Percentiles rank a stretch among this genome's conserved stretches.
Evolutionary conservation across 2,329 filamentous ascomycete genomes (phyloP).

Genomic region (Colletotrichum sp.): DNA sequence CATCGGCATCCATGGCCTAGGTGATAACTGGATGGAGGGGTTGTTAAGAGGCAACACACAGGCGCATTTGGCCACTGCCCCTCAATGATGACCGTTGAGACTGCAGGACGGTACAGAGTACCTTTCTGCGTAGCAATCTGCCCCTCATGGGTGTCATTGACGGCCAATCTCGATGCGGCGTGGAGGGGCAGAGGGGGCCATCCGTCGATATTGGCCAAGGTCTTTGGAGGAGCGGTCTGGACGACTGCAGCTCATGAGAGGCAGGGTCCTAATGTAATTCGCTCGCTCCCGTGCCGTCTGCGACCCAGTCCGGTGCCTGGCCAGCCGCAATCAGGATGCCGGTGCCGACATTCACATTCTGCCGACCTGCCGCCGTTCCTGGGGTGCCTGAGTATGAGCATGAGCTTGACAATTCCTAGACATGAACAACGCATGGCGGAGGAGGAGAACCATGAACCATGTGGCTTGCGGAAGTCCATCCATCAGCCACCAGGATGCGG

Average conservation of each 20-base stretch:
- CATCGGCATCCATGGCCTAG: background rate
- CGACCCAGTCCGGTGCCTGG: background rate
- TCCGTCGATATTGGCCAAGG: background rate
- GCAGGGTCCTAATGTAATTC: background rate
- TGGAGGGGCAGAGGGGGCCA: background rate
- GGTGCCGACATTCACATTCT: background rate
- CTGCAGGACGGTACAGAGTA: background rate
- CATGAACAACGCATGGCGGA: background rate
- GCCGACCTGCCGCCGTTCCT: background rate
- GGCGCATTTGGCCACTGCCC: background rate
- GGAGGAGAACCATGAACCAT: background rate
- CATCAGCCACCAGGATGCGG: background rate
- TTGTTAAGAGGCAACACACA: background rate
- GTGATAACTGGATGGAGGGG: background rate
- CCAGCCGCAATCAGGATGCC: background rate
- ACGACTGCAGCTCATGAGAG: background rate
- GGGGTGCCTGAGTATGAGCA: background rate
- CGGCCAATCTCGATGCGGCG: background rate
- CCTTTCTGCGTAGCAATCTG: background rate
- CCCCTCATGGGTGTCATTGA: slow-evolving; percentile 1
- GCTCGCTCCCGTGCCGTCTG: background rate
- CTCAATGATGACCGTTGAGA: background rate
- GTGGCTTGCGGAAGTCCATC: background rate
- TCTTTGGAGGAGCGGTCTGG: slow-evolving; percentile 14
- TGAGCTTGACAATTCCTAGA: background rate